Conservation (phyloP, 2,329 filamentous ascomycete genomes). For the Diaporthe citrichinensis region DNA sequence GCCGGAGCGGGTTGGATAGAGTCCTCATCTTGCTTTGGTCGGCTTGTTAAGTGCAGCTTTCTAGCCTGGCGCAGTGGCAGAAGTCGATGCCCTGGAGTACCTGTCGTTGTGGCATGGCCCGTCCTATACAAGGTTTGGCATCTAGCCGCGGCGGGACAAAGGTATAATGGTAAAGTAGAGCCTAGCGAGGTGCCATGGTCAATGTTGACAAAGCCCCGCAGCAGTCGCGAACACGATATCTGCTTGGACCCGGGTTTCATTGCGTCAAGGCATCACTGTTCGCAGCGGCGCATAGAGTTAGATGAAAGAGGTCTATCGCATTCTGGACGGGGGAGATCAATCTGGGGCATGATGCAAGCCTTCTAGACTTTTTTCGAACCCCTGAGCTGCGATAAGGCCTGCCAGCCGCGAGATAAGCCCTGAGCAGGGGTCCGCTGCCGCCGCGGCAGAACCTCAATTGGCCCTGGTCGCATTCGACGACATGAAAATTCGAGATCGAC, state of each 20-base stretch:
- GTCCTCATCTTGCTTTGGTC: neutral
- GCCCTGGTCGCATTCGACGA: constrained; percentile 31
- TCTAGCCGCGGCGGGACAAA: constrained; percentile 39
- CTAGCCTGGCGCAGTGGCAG: constrained; percentile 33
- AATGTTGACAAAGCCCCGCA: constrained; percentile 35
- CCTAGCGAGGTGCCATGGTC: constrained; percentile 25
- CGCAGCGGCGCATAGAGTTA: neutral
- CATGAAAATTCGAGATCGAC: constrained; percentile 34
- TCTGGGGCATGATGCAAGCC: neutral
- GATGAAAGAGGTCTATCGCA: neutral
- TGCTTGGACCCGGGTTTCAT: constrained; percentile 36
- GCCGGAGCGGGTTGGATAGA: neutral
- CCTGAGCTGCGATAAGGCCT: constrained; percentile 17
- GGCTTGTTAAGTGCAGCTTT: neutral
- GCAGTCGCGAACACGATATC: constrained; percentile 42
- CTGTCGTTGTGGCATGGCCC: neutral
- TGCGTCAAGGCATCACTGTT: neutral
- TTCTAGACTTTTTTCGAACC: constrained; percentile 20
- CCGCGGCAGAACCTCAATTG: constrained; percentile 30
- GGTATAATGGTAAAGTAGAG: constrained; percentile 39
- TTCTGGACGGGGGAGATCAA: neutral
- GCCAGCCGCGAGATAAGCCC: constrained; percentile 34
- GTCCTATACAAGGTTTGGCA: constrained; percentile 19
- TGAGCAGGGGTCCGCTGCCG: constrained; percentile 35
- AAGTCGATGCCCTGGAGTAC: neutral